Evolutionary conservation across 192 early-diverging fungal species (phyloP).

Genomic region (Backusella psychrophila): DNA sequence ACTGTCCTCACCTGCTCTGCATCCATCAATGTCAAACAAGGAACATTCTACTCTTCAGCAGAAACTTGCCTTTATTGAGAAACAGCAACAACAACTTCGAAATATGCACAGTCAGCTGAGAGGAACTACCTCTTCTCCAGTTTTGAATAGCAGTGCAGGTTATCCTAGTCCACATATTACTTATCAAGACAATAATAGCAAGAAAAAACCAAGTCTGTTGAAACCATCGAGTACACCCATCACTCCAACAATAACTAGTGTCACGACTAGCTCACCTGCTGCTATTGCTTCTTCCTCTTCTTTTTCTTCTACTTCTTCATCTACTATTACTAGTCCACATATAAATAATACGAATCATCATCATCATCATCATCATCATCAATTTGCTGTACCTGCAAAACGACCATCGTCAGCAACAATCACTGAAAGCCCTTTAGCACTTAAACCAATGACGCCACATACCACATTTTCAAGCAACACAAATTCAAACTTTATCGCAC

Average conservation of each 20-base stretch:
- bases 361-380: neutral
- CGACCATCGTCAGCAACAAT: neutral
- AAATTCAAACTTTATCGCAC: constrained; percentile 36
- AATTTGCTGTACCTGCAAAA: neutral
- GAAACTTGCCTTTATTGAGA: constrained; percentile 33
- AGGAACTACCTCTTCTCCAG: neutral
- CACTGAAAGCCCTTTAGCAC: constrained; percentile 1
- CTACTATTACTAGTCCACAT: neutral
- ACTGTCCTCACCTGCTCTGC: constrained; percentile 63
- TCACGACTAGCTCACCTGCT: neutral
- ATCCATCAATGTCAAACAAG: constrained; percentile 28
- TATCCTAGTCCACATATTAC: neutral
- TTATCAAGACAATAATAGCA: neutral
- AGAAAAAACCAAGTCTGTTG: constrained; percentile 15
- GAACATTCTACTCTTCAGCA: constrained; percentile 21
- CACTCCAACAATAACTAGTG: neutral
- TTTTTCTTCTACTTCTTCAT: neutral
- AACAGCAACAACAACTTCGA: constrained; percentile 35
- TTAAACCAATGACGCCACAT: constrained; percentile 12
- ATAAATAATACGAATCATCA: neutral
- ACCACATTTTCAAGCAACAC: constrained; percentile 5
- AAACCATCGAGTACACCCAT: neutral
- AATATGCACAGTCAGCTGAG: constrained; percentile 4
- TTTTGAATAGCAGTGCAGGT: neutral
- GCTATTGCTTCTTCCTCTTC: neutral